Conservation (phyloP, 2,329 filamentous ascomycete genomes). For the Exophiala sp. region DNA sequence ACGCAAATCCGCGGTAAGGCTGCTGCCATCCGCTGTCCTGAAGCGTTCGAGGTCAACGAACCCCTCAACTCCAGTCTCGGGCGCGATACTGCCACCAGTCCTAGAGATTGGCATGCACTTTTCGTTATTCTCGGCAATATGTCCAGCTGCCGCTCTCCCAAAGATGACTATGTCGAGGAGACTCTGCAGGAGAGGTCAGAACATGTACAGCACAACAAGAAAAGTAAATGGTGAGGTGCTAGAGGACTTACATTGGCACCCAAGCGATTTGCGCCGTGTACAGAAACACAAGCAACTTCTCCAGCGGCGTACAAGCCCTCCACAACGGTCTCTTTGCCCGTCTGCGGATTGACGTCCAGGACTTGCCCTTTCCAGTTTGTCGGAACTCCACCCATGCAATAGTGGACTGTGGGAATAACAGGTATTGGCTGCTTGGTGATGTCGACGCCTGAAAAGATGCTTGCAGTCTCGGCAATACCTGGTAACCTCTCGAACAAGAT, state of each 20-base stretch:
- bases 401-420: constrained; percentile 94
- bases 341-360: constrained; percentile 73
- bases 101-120: constrained; percentile 52
- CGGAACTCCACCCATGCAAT: constrained; percentile 99
- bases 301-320: constrained; percentile 93
- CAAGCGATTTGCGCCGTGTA: constrained; percentile 96
- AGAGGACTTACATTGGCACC: constrained; percentile 68
- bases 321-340: constrained; percentile 85
- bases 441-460: constrained; percentile 95
- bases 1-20: constrained; percentile 77
- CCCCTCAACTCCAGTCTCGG: constrained; percentile 83
- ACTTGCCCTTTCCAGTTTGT: constrained; percentile 98
- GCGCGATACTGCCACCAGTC: constrained; percentile 71
- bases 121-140: constrained; percentile 76
- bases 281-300: constrained; percentile 95
- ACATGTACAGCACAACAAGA: background rate
- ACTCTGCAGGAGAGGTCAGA: constrained; percentile 37
- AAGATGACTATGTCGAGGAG: constrained; percentile 97
- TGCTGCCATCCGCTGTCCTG: constrained; percentile 71
- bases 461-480: constrained; percentile 96
- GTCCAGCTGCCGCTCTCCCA: constrained; percentile 94
- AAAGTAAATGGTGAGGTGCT: background rate
- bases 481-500: constrained; percentile 93
- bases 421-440: constrained; percentile 96
- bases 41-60: constrained; percentile 63